Evolutionary conservation across 2,329 filamentous ascomycete genomes (phyloP), one percentile per base, ranked within the genome.

Genomic region (Aspergillus ruber): DNA sequence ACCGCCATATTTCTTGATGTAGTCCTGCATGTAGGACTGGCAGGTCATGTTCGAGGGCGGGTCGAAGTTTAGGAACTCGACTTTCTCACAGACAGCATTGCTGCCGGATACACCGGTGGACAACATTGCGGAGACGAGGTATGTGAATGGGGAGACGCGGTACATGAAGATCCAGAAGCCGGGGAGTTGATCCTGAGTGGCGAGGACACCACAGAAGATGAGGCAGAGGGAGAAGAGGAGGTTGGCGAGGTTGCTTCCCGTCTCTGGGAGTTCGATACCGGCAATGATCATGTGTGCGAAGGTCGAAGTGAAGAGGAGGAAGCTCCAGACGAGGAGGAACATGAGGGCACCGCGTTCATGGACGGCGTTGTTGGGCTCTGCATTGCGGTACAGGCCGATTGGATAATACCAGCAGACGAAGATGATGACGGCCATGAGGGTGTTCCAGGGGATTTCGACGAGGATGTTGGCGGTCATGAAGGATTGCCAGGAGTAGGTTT

Each of bases 121-220:
- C 10, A 70, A 48, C 54, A 75, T 67, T n/a, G 68, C 67, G 7
- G 71, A 70, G 18, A 76, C 71, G 9, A 74, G 70, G 45, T 87
- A 88, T 0, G 82, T 86, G 52, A 87, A 83, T 0, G 83, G 83
- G 0, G 78, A 82, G 29, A 82, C 73, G 33, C 80, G 77, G 67
- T 88, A 86, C 84, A 88, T 88, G 71, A 88, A 89, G 55, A 82
- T 81, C 86, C 86, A 90, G 73, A 90, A 89, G 1, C 80, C 75
- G 0, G 85, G 85, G 2, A 89, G 74, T 1, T 75, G 69, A 2
- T 60, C 49, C 0, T 82, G 79, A 0, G 76, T 66, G 47, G 84
- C 81, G 50, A 70, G 62, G 47, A 70, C 67, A 62, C 67, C 68
- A 57, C 77, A 80, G 71, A 85, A 85, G 47, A 81, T 73, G 33